Evolutionary conservation across 306 rosid species (phyloP), one percentile per base, ranked within the genome.

Genomic region (Casuarina equisetifolia): DNA sequence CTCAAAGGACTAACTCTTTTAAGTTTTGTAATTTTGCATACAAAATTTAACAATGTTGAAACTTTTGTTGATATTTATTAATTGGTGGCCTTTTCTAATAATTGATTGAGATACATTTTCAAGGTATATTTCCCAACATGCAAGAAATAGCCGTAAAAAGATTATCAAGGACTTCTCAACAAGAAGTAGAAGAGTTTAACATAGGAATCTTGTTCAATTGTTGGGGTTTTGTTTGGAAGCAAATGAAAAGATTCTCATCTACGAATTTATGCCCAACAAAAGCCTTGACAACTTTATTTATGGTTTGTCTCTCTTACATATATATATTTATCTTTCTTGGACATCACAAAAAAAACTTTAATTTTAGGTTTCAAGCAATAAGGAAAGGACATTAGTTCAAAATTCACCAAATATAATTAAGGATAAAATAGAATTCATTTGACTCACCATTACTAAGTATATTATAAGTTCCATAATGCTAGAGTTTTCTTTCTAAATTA

Each of bases 151-250:
- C 81, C 0, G 81, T 77, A 4, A 80, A 84, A 57, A 80, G 68
- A 68, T 79, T 84, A 0, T 84, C 87, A 20, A 69, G n/a, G 15
- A 45, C 15, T 36, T 84, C 80, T 2, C 40, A 59, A 38, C 87
- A 84, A 64, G 87, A 79, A 6, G 62, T 69, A 0, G 25, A n/a
- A 19, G 84, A 83, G 43, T 83, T 83, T 48, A 80, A 51, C 87
- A 84, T 10, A 67, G 81, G 51, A 84, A 76, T 76, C 43, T 84
- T 25, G 84, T 80, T 25, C 45, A 73, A 9, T 58, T 80, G 20
- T 19, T 76, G 38, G 84, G 87, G 76, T 80, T 83, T 45, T 76
- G 84, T 76, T 72, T 83, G 79, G 79, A 76, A 57, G 74, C 53
- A 12, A 69, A 40, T 38, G 82, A 83, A 45, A 83, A 80, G 68